phyloP scores from a whole-genome alignment of 257 asterid genomes.

The Agastache rugosa region DNA sequence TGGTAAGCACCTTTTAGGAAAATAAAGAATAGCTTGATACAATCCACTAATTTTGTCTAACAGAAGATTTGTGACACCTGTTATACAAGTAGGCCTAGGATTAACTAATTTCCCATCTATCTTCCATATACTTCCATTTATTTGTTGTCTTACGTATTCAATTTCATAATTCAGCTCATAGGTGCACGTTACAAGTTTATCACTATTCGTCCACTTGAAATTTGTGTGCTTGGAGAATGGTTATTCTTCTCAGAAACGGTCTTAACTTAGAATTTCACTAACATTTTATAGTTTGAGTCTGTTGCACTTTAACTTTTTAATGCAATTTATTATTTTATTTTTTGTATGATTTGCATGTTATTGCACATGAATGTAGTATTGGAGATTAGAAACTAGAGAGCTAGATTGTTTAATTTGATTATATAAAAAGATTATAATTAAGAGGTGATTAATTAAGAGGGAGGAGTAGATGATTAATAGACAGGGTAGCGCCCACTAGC shows the following conservation, averaged over 20 bases:
- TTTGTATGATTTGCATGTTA: not conserved
- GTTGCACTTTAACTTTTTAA: no score
- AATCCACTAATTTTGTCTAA: conserved; percentile 18
- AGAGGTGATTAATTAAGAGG: conserved; percentile 25
- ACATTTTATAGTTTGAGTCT: no score
- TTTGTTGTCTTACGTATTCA: not conserved
- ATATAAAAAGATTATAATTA: not conserved
- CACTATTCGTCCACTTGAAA: no score
- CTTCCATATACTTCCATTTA: not conserved
- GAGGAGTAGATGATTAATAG: conserved; percentile 28
- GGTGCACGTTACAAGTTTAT: not conserved
- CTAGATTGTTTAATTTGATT: not conserved
- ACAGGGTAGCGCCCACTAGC: conserved; percentile 48
- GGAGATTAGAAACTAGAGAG: not conserved
- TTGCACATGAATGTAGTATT: not conserved
- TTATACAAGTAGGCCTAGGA: conserved; percentile 28
- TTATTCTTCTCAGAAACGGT: no score
- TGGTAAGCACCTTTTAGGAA: not conserved
- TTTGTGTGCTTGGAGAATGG: no score
- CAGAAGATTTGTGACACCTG: conserved; percentile 18
- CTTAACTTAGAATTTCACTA: no score
- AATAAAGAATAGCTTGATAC: not conserved
- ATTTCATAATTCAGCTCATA: not conserved
- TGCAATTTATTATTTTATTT: no score
- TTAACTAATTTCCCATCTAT: conserved; percentile 21